Base-by-base conservation (phyloP, 2,329 filamentous ascomycete genomes). In the Microsporum audouinii region DNA sequence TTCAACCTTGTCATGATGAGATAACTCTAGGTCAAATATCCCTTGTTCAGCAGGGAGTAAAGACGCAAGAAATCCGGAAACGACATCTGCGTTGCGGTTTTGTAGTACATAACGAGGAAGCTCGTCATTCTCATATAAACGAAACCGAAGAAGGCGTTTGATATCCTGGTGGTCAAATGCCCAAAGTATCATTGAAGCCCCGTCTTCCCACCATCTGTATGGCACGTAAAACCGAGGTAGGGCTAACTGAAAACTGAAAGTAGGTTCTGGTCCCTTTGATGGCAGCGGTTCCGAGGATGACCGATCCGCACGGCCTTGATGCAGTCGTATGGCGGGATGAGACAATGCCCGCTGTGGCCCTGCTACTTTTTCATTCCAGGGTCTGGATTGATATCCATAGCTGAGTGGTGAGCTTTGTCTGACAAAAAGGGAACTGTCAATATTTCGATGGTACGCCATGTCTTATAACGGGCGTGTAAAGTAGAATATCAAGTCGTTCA, bases 171-270 rank as follows among this genome's bases (percentile, higher is more conserved):
- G 67, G 31, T 75, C 71, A 56, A 75, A 76, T 2, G 71, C 71
- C 72, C 71, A 74, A 29, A 76, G 68, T 5, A 74, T 67, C 1
- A 72, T 71, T 0, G 66, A 68, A 1, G 72, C 72, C 59, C 75
- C 73, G 53, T 75, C 73, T 59, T 76, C 74, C 74, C 74, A 76
- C 72, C 73, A 76, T 57, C 70, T 70, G 61, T 73, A 75, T 1
- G 67, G 49, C 2, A 70, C 62, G 36, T 66, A 67, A 59, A 74
- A 72, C 3, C 63, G 67, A n/a, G 73, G 73, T 39, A 62, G 60
- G 43, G 59, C 57, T 59, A 61, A 47, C 31, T 55, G 49, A 31
- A 55, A 55, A 31, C 49, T 55, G 49, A 55, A 55, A 3, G 49
- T 17, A 2, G 49, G 49, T 31, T 55, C 49, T 36, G 33, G 29